Percentiles rank a stretch among this genome's conserved stretches.
Conservation (phyloP, 1,139 yeast species). For the Kodamaea suecica region DNA sequence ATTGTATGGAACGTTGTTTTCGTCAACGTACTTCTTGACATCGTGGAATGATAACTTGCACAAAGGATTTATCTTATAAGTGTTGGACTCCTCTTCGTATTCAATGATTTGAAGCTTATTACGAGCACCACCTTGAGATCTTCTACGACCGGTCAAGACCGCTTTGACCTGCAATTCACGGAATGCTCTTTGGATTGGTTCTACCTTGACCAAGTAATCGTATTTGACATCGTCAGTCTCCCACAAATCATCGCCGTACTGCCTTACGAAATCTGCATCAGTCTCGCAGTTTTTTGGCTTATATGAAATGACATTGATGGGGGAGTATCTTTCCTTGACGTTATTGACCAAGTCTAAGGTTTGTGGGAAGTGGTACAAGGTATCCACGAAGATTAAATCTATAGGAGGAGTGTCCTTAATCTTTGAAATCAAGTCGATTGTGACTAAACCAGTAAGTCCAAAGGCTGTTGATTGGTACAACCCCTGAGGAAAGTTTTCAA, state of each 20-base stretch:
- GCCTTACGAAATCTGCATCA: conserved; percentile 62
- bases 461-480: conserved; percentile 91
- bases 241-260: conserved; percentile 81
- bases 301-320: conserved; percentile 53
- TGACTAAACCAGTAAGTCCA: conserved; percentile 89
- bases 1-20: conserved; percentile 78
- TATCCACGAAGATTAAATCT: conserved; percentile 83
- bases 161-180: conserved; percentile 67
- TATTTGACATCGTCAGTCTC: conserved; percentile 75
- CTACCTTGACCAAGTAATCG: conserved; percentile 87
- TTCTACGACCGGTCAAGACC: conserved; percentile 88
- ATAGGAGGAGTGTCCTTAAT: conserved; percentile 44
- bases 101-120: conserved; percentile 74
- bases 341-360: conserved; percentile 71
- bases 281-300: conserved; percentile 57
- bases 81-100: conserved; percentile 62
- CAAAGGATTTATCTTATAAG: conserved; percentile 85
- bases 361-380: conserved; percentile 90
- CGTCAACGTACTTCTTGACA: conserved; percentile 67
- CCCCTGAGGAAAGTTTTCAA: conserved; percentile 66
- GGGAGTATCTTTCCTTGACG: conserved; percentile 53
- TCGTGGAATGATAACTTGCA: conserved; percentile 78
- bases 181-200: conserved; percentile 88
- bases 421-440: conserved; percentile 78
- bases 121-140: conserved; percentile 87